Base-by-base conservation (phyloP, 176 grass and related monocot species). In the Chrysopogon serrulatus region DNA sequence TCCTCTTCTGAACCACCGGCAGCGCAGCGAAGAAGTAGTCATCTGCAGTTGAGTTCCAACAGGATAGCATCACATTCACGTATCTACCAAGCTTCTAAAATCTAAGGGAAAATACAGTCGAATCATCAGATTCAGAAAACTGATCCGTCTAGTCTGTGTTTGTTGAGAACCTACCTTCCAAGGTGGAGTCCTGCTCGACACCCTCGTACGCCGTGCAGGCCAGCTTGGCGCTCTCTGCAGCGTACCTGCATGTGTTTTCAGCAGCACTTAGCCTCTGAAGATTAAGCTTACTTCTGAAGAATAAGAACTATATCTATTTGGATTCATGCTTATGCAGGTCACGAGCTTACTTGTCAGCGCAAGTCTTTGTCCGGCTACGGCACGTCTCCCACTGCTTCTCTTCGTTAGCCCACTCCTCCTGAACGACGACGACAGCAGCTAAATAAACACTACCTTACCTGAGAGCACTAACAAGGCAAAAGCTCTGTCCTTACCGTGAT, bases 321-420 rank as follows among this genome's bases (percentile, higher is more conserved):
- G n/a, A n/a, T n/a, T n/a, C n/a, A n/a, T n/a, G n/a, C n/a, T n/a
- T n/a, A 21, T 21, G 43, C 33, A 35, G 33, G 2, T 5, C 44
- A 69, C 26, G 12, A 78, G 17, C 71, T 77, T 88, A 88, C 90
- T 66, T 82, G 7, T 88, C 75, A 4, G 86, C 86, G 34, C 90
- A 92, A 14, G 86, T 92, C 13, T 78, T 88, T 13, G 73, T 82
- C 15, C 62, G 31, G 37, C 67, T 77, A 35, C 64, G 73, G 78
- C 90, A 92, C 6, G 90, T 4, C 78, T 92, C 82, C 90, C 90
- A 92, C 59, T 88, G 73, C 77, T 85, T 69, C 67, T 88, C 73
- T 66, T 92, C 90, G 10, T 44, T 65, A n/a, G 90, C 59, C 86
- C 90, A 92, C 3, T 43, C 90, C 5, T 79, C 82, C 90, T 91